Conservation (phyloP, 768 basidiomycete species). For the Agaricus blazei region DNA sequence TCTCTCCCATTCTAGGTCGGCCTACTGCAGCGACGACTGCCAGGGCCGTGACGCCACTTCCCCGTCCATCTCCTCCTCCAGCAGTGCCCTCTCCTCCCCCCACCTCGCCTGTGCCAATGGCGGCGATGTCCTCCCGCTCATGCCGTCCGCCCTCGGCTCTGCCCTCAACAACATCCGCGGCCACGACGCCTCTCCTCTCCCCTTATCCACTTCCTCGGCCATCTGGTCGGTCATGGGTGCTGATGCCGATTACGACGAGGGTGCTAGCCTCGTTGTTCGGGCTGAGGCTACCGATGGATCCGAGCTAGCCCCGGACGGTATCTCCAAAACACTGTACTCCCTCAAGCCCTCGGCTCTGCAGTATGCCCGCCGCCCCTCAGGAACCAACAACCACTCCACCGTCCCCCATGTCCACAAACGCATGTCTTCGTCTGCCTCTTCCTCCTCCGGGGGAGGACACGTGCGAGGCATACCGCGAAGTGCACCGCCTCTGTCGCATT, state of each 20-base stretch:
- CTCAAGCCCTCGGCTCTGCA: slow-evolving; percentile 44
- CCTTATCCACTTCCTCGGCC: slow-evolving; percentile 60
- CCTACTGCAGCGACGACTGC: slow-evolving; percentile 71
- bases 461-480: slow-evolving; percentile 37
- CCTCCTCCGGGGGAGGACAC: slow-evolving; percentile 19
- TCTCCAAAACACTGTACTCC: slow-evolving; percentile 37
- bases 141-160: slow-evolving; percentile 61
- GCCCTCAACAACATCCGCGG: slow-evolving; percentile 40
- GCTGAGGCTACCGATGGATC: slow-evolving; percentile 34
- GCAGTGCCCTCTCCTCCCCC: slow-evolving; percentile 67
- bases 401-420: slow-evolving; percentile 53
- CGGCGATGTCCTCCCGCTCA: slow-evolving; percentile 60
- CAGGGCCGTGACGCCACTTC: slow-evolving; percentile 58
- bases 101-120: slow-evolving; percentile 47
- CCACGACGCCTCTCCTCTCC: slow-evolving; percentile 48
- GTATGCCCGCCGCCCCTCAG: slow-evolving; percentile 66
- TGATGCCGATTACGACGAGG: slow-evolving; percentile 63
- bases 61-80: slow-evolving; percentile 61
- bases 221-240: slow-evolving; percentile 48
- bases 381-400: slow-evolving; percentile 63
- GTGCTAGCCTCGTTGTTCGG: slow-evolving; percentile 27
- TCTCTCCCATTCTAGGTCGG: slow-evolving; percentile 35
- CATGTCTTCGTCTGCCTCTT: slow-evolving; percentile 39
- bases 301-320: slow-evolving; percentile 34
- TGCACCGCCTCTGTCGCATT: slow-evolving; percentile 33